Base-by-base conservation (phyloP, 192 early-diverging fungal genomes). In the Backusella macrospora region DNA sequence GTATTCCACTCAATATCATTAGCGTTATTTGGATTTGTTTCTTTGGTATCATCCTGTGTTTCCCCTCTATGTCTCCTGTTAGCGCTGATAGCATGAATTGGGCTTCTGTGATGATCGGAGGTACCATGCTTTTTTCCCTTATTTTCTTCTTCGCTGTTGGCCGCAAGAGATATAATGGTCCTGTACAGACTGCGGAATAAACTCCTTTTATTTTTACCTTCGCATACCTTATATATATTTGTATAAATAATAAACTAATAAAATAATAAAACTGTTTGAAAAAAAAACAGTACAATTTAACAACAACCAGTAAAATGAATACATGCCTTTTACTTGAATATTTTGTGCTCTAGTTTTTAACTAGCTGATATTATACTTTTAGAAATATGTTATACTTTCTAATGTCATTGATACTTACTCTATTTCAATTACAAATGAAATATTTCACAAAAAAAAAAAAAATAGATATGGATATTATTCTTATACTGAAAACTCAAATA, bases 91-190 rank as follows among this genome's bases (percentile, higher is more conserved):
- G 75, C 40, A 85, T 85, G 84, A 85, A 85, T 63, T 85, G 76
- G 16, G 79, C 84, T 2, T 26, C 78, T 40, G 66, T 83, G 8
- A 85, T 85, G 70, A 81, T 85, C 7, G 76, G 74, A 0, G 76
- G 71, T 0, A 47, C 73, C 0, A 73, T 80, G 14, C 8, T 81
- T 1, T 80, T 81, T 46, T 74, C 82, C 45, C 69, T 83, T 52
- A 70, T 67, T 6, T 80, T 83, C 65, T 85, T 81, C 82, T 80
- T 81, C 44, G 70, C 76, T 18, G 76, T 67, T 43, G 84, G 82
- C 37, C 79, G 74, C 18, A 68, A 85, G 15, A 79, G 74, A 70
- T 85, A 83, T 62, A 74, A 76, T 62, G 82, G 82, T 1, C 84
- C 84, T 8, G 72, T 84, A 13, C 64, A 74, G 39, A 74, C 52